Percentiles rank a stretch among this genome's conserved stretches.
phyloP scores from a whole-genome alignment of 805 yeast species.

The Kuraishia ogatae region DNA sequence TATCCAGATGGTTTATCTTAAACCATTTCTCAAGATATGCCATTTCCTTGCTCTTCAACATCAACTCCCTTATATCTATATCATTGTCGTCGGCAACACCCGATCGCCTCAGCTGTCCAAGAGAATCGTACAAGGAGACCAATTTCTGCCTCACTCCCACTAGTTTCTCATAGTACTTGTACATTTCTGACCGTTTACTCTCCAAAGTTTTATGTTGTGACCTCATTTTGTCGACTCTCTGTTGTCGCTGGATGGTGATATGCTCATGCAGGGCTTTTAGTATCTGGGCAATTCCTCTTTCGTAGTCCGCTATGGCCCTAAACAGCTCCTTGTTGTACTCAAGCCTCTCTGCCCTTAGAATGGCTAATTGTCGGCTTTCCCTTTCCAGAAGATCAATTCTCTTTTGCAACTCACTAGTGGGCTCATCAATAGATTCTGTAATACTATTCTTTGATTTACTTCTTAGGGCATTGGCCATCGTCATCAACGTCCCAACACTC shows the following conservation, averaged over 20 bases:
- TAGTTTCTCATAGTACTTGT: neutral
- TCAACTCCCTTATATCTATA: neutral
- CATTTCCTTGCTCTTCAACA: neutral
- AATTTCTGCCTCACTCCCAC: neutral
- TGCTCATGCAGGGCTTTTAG: conserved; percentile 3
- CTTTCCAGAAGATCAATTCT: neutral
- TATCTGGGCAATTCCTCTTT: conserved; percentile 3
- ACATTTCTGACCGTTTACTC: neutral
- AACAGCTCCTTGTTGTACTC: conserved; percentile 5
- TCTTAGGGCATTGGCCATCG: neutral
- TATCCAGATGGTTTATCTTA: neutral
- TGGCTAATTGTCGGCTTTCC: neutral
- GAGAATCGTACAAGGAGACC: neutral
- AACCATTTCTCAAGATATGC: neutral
- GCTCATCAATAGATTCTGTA: neutral
- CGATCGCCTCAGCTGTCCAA: neutral
- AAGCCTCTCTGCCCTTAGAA: conserved; percentile 2
- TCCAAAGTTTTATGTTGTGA: neutral
- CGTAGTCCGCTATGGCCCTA: conserved; percentile 6
- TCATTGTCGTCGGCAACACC: neutral
- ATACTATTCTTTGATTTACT: neutral
- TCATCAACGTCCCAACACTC: neutral
- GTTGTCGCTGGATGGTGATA: neutral
- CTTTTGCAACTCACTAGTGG: neutral
- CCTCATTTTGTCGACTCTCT: neutral